Conservation (phyloP, 768 basidiomycete genomes). For the Phylloporus scabripes region DNA sequence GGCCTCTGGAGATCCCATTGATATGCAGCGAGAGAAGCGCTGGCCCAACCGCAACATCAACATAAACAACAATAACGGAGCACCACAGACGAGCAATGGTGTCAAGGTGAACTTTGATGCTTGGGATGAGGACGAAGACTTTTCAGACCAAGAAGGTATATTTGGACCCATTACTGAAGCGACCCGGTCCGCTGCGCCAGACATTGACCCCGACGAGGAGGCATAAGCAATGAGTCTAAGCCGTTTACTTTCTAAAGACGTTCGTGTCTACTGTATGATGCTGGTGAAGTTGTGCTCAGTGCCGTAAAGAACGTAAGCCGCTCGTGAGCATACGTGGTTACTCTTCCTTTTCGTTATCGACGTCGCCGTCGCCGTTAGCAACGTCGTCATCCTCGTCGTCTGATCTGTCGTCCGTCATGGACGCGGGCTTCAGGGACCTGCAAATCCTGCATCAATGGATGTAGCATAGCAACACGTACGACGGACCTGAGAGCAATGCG, state of each 20-base stretch:
- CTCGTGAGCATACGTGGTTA: constrained; percentile 10
- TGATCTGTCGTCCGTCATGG: constrained; percentile 68
- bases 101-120: constrained; percentile 54
- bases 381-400: constrained; percentile 63
- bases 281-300: constrained; percentile 1
- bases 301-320: background rate
- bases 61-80: constrained; percentile 26
- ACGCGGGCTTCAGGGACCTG: constrained; percentile 48
- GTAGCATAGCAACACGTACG: background rate
- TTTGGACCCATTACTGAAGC: constrained; percentile 22
- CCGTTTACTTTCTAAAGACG: background rate
- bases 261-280: constrained; percentile 5
- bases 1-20: constrained; percentile 69
- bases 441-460: constrained; percentile 4
- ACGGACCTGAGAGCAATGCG: constrained; percentile 70
- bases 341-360: constrained; percentile 28
- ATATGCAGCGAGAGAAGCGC: constrained; percentile 69
- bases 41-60: constrained; percentile 55
- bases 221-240: constrained; percentile 1
- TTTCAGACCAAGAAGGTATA: constrained; percentile 41
- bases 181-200: constrained; percentile 2
- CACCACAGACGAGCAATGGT: constrained; percentile 23
- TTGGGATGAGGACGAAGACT: constrained; percentile 52
- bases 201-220: constrained; percentile 2
- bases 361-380: constrained; percentile 22